A percentile compares a stretch with the other conserved stretches of the same genome.
These are phyloP conservation scores for Exophiala aquamarina DNA, from an alignment of 2,329 filamentous ascomycete genomes.

Conservation along the genomic window DNA sequence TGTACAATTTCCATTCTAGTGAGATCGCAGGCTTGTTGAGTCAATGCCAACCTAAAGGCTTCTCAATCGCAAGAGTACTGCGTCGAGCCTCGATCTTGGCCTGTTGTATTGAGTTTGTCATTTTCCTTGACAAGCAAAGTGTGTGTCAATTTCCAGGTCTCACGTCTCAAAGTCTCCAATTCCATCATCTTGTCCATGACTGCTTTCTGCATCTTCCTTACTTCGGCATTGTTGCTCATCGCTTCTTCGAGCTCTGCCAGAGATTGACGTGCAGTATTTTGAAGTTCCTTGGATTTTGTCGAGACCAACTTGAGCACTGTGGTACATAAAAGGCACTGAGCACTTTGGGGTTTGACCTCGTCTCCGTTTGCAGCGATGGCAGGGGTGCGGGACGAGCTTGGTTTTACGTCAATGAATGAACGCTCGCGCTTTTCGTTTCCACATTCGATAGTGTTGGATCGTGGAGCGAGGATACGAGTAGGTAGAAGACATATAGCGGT, in stretches of 20 bases:
- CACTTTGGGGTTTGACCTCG: neutral
- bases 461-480: constrained; percentile 3
- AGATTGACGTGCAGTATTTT: constrained; percentile 10
- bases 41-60: too few relatives aligned
- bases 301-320: constrained; percentile 17
- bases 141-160: constrained; percentile 9
- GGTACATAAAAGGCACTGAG: constrained; percentile 15
- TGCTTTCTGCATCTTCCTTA: constrained; percentile 13
- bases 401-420: neutral
- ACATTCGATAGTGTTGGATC: constrained; percentile 1
- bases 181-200: constrained; percentile 8
- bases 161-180: constrained; percentile 14
- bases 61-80: too few relatives aligned
- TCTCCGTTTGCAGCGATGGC: neutral
- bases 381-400: constrained; percentile 1
- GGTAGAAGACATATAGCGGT: neutral
- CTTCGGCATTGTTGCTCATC: constrained; percentile 7
- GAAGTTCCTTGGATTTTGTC: constrained; percentile 22
- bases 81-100: too few relatives aligned
- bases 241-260: constrained; percentile 12
- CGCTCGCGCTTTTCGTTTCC: constrained; percentile 1
- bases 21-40: too few relatives aligned
- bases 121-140: too few relatives aligned
- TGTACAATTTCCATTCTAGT: too few relatives aligned
- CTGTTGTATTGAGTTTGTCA: too few relatives aligned